These are phyloP conservation scores for Hippophae rhamnoides DNA, from an alignment of 306 rosid species.

Conservation along the genomic window DNA sequence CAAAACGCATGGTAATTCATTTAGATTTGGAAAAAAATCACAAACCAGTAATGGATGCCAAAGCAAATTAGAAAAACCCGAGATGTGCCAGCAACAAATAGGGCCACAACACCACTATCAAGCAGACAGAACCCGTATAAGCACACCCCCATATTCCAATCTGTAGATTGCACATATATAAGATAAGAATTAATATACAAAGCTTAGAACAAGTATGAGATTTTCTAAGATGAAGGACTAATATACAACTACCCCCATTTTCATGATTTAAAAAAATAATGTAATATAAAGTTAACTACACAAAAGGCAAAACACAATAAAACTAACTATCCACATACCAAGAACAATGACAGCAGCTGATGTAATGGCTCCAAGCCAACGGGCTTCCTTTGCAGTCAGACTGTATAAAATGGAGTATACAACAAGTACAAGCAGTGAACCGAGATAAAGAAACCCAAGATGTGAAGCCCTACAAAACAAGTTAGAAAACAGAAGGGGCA, in stretches of 20 bases:
- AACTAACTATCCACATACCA: slow-evolving; percentile 37
- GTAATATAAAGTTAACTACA: background rate
- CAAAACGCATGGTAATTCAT: slow-evolving; percentile 11
- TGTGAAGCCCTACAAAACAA: slow-evolving; percentile 76
- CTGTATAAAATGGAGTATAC: slow-evolving; percentile 90
- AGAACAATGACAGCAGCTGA: slow-evolving; percentile 94
- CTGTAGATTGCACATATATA: slow-evolving; percentile 36
- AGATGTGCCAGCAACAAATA: slow-evolving; percentile 90
- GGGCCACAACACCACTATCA: slow-evolving; percentile 71
- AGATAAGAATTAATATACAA: no score
- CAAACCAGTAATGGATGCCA: slow-evolving; percentile 96
- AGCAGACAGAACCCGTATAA: slow-evolving; percentile 92
- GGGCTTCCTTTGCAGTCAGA: slow-evolving; percentile 63
- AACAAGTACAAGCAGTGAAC: slow-evolving; percentile 79
- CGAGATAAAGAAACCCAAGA: slow-evolving; percentile 85
- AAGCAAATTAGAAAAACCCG: slow-evolving; percentile 96
- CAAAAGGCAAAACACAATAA: slow-evolving; percentile 7
- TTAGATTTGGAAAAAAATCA: slow-evolving; percentile 10
- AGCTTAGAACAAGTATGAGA: no score
- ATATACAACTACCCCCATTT: no score
- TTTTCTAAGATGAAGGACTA: no score
- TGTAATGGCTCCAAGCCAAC: slow-evolving; percentile 95
- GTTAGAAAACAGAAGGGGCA: slow-evolving; percentile 8
- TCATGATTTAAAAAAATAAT: no score
- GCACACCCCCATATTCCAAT: slow-evolving; percentile 99